Evolutionary conservation across 2,329 filamentous ascomycete species (phyloP).

Genomic region (Stromatinia cepivora): DNA sequence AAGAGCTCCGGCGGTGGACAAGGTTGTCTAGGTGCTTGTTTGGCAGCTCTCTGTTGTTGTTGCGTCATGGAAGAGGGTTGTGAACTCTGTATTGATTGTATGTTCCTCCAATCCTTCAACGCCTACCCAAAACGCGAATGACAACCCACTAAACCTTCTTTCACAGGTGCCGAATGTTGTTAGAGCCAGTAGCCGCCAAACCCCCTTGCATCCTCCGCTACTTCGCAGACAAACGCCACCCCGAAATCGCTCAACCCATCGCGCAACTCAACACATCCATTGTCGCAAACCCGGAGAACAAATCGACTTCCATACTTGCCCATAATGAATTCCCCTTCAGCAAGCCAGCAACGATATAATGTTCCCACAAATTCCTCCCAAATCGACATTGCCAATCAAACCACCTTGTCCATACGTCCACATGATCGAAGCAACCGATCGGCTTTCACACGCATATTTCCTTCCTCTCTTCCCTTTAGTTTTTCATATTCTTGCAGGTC

Average conservation of each 20-base stretch:
- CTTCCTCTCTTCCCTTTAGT: neutral
- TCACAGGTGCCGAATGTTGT: conserved; percentile 21
- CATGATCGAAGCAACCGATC: neutral
- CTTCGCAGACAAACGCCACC: neutral
- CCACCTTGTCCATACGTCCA: conserved; percentile 8
- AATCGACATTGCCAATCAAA: neutral
- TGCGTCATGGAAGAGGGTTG: conserved; percentile 53
- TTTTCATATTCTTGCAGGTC: conserved; percentile 5
- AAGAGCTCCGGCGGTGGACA: conserved; percentile 43
- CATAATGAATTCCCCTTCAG: neutral
- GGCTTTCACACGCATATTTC: conserved; percentile 1
- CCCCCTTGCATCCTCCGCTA: neutral
- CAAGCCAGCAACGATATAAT: conserved; percentile 12
- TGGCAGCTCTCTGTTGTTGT: conserved; percentile 53
- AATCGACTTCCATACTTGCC: conserved; percentile 6
- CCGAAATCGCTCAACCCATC: neutral
- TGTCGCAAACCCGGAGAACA: neutral
- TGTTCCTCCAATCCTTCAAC: conserved; percentile 23
- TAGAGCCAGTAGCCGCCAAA: neutral
- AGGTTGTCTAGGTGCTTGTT: conserved; percentile 49
- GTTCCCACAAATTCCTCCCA: neutral
- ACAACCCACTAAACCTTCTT: neutral
- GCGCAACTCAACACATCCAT: neutral
- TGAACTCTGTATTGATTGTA: conserved; percentile 51
- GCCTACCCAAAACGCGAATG: neutral